phyloP scores from a whole-genome alignment of 202 grass and related monocot species.

The Miscanthus sacchariflorus region DNA sequence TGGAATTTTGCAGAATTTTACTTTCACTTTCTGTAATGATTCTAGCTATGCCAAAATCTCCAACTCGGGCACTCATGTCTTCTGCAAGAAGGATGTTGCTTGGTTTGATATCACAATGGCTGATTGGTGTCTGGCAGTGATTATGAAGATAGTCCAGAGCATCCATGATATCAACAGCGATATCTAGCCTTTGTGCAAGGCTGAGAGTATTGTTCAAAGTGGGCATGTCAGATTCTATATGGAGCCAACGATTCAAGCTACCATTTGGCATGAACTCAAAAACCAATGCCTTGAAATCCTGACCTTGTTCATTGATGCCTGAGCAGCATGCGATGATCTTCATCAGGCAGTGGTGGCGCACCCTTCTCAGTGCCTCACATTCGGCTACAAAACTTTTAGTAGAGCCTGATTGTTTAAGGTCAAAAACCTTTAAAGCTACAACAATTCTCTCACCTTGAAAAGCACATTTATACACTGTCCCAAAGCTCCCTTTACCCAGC shows the following conservation, averaged over 20 bases:
- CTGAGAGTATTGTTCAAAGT: constrained; percentile 16
- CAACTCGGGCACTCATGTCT: constrained; percentile 45
- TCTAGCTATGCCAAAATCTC: constrained; percentile 56
- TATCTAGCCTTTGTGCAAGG: constrained; percentile 44
- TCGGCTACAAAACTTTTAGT: constrained; percentile 39
- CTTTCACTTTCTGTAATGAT: constrained; percentile 37
- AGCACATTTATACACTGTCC: constrained; percentile 44
- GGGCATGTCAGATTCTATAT: not conserved
- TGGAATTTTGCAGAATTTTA: constrained; percentile 26
- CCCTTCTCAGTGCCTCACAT: constrained; percentile 40
- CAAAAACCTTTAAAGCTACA: constrained; percentile 51
- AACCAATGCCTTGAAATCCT: constrained; percentile 55
- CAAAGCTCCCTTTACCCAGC: constrained; percentile 52
- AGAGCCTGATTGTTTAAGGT: constrained; percentile 12
- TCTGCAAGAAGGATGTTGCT: constrained; percentile 50
- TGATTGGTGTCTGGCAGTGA: constrained; percentile 31
- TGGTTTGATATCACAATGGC: constrained; percentile 53
- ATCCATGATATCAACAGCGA: constrained; percentile 55
- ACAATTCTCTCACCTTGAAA: not conserved
- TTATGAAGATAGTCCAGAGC: constrained; percentile 66
- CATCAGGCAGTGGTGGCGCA: constrained; percentile 35
- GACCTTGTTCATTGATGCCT: constrained; percentile 34
- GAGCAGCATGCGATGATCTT: constrained; percentile 52
- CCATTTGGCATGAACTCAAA: constrained; percentile 55
- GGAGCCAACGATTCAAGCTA: constrained; percentile 40